Conservation (phyloP, 495 filamentous ascomycete genomes). For the Poronia punctata region DNA sequence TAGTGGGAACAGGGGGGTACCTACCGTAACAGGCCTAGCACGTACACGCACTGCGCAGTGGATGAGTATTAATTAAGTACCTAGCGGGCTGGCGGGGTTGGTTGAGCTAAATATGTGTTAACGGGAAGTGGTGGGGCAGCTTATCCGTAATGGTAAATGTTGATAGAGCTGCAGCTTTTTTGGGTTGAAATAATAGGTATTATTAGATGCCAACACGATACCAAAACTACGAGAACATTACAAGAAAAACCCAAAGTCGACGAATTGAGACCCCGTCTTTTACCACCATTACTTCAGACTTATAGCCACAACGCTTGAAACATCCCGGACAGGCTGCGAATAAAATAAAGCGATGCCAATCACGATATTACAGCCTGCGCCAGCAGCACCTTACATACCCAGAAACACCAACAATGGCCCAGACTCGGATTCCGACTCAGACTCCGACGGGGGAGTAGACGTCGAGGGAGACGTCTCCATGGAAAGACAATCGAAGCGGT, state of each 20-base stretch:
- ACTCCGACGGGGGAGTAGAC: slow-evolving; percentile 49
- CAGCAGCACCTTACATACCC: slow-evolving; percentile 5
- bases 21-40: too few species aligned
- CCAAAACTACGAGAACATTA: too few species aligned
- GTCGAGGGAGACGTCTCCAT: slow-evolving; percentile 61
- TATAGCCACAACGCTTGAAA: too few species aligned
- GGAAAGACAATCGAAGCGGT: slow-evolving; percentile 20
- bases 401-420: slow-evolving; percentile 9
- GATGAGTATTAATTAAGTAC: background rate
- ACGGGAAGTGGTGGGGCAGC: slow-evolving; percentile 2
- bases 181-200: too few species aligned
- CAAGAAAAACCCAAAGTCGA: too few species aligned
- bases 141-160: background rate
- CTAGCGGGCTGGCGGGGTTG: background rate
- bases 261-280: too few species aligned
- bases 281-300: too few species aligned
- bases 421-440: slow-evolving; percentile 17
- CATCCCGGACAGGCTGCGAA: too few species aligned
- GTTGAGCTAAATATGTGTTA: background rate
- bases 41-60: too few species aligned
- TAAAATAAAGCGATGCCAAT: too few species aligned
- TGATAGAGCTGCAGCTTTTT: slow-evolving; percentile 5
- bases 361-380: slow-evolving; percentile 22
- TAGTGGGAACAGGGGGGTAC: too few species aligned
- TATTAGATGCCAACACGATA: background rate